phyloP scores from a whole-genome alignment of 2,329 filamentous ascomycete genomes.

The Fusarium concolor region DNA sequence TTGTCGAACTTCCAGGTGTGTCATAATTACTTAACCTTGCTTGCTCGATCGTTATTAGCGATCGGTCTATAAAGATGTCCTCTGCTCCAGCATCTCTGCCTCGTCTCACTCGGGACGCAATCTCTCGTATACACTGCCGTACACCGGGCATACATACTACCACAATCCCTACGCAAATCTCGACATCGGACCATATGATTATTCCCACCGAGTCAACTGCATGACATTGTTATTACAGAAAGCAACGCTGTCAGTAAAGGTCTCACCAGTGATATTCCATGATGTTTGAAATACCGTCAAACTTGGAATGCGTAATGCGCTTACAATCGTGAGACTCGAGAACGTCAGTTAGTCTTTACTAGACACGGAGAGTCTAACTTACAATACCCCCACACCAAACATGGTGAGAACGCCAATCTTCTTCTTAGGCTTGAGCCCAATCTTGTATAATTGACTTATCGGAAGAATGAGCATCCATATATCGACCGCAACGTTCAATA shows the following conservation, averaged over 20 bases:
- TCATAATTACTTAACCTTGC: too few relatives aligned
- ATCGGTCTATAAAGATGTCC: background rate
- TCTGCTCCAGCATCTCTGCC: fast-evolving
- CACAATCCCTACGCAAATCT: constrained; percentile 14
- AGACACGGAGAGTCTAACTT: fast-evolving
- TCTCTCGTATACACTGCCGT: constrained; percentile 6
- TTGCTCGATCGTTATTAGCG: background rate
- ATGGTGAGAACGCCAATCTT: constrained; percentile 15
- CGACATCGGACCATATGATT: constrained; percentile 3
- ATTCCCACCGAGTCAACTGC: background rate
- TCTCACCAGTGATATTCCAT: background rate
- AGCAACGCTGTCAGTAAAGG: too few relatives aligned
- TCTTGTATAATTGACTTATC: background rate
- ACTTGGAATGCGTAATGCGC: background rate
- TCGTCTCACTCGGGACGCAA: background rate
- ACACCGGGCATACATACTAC: constrained; percentile 20
- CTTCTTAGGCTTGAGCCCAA: background rate
- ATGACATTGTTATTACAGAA: too few relatives aligned
- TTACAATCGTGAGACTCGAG: background rate
- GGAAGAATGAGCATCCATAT: constrained; percentile 25
- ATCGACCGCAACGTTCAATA: constrained; percentile 7
- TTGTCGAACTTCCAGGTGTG: too few relatives aligned
- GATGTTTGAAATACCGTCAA: background rate
- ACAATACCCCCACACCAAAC: constrained; percentile 13
- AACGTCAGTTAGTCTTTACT: fast-evolving